Evolutionary conservation across 2,329 filamentous ascomycete genomes (phyloP).

Genomic region (Cadophora sp.): DNA sequence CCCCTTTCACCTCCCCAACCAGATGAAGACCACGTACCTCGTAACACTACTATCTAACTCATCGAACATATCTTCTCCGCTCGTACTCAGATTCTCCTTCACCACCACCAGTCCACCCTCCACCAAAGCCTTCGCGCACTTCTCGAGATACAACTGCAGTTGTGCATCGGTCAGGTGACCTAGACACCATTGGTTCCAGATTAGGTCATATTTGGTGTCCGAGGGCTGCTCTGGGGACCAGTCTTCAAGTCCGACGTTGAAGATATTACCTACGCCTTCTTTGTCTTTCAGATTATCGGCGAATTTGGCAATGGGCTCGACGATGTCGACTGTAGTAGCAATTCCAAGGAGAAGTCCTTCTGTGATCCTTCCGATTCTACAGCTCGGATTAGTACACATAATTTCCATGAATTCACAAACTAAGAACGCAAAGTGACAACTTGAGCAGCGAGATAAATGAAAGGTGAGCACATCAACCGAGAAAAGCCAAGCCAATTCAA

Average conservation of each 20-base stretch:
- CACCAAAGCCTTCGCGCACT: conserved; percentile 63
- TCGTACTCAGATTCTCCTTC: conserved; percentile 78
- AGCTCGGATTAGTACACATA: conserved; percentile 9
- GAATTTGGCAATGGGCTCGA: conserved; percentile 87
- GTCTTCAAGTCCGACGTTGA: conserved; percentile 75
- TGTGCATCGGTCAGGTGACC: conserved; percentile 81
- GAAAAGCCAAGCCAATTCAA: not conserved
- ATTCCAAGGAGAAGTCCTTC: conserved; percentile 75
- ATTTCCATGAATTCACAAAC: not conserved
- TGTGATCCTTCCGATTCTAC: conserved; percentile 82
- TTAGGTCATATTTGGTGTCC: conserved; percentile 70
- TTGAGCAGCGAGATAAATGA: not conserved
- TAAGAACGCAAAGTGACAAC: not conserved
- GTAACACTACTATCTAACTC: conserved; percentile 79
- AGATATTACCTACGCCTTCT: conserved; percentile 67
- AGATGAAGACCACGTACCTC: conserved; percentile 50
- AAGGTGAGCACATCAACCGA: not conserved
- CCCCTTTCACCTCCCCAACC: not conserved
- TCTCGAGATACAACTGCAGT: conserved; percentile 69
- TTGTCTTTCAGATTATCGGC: conserved; percentile 65
- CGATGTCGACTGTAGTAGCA: conserved; percentile 76
- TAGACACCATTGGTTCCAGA: conserved; percentile 93
- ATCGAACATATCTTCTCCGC: conserved; percentile 73
- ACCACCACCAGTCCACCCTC: conserved; percentile 68
- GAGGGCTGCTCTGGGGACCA: conserved; percentile 61